phyloP scores from a whole-genome alignment of 345 rosid genomes.

The Turnera subulata region DNA sequence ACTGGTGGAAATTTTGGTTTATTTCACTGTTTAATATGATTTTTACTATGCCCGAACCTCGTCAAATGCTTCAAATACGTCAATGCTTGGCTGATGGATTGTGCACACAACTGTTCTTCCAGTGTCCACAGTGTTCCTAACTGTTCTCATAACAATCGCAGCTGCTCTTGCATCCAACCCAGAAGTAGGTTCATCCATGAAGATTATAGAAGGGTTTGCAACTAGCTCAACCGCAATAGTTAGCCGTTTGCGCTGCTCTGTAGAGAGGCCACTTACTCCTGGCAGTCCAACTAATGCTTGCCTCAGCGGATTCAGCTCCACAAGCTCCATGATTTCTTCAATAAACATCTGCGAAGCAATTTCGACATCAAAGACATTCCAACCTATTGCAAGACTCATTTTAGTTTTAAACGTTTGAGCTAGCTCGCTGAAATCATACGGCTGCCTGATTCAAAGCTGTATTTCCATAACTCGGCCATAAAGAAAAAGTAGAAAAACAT shows the following conservation, averaged over 20 bases:
- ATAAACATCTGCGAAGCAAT: slow-evolving; percentile 23
- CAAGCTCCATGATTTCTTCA: slow-evolving; percentile 91
- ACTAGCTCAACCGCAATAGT: slow-evolving; percentile 95
- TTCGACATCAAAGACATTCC: not conserved
- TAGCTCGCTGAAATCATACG: not conserved
- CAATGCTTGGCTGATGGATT: slow-evolving; percentile 93
- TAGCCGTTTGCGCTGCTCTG: slow-evolving; percentile 83
- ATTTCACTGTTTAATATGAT: no score
- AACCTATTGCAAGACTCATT: not conserved
- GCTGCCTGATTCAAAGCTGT: no score
- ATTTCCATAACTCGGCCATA: no score
- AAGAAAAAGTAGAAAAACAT: no score
- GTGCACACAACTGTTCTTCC: slow-evolving; percentile 96
- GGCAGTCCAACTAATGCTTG: slow-evolving; percentile 78
- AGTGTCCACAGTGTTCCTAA: slow-evolving; percentile 88
- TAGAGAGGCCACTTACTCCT: slow-evolving; percentile 77
- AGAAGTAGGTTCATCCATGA: slow-evolving; percentile 98
- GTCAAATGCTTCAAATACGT: slow-evolving; percentile 89
- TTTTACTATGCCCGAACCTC: no score
- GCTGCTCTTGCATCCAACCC: slow-evolving; percentile 99
- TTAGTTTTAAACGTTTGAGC: not conserved
- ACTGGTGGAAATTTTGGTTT: not conserved
- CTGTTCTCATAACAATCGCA: slow-evolving; percentile 91
- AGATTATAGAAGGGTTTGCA: slow-evolving; percentile 87
- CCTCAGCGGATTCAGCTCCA: slow-evolving; percentile 60